A percentile compares a stretch with the other conserved stretches of the same genome.
Conservation (phyloP, 305 asterid species). For the Fraxinus sp. region DNA sequence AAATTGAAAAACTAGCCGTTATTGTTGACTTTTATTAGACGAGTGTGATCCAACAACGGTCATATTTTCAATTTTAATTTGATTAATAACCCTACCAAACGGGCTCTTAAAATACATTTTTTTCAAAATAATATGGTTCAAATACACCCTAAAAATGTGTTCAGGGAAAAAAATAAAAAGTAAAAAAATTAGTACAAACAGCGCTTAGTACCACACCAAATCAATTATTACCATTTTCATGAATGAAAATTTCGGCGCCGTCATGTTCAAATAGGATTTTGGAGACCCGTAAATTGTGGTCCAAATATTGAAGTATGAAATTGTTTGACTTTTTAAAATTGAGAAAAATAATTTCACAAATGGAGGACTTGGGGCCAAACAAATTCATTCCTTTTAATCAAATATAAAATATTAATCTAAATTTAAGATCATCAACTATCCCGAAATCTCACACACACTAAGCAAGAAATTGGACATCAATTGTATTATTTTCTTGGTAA, state of each 20-base stretch:
- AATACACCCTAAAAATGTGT: no score
- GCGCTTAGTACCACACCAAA: background rate
- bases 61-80: no score
- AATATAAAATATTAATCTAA: background rate
- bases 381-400: background rate
- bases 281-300: background rate
- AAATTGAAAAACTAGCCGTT: no score
- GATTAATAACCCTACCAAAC: no score
- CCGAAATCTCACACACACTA: background rate
- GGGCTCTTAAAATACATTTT: no score
- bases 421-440: background rate
- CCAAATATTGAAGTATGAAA: background rate
- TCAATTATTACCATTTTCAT: background rate
- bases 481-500: background rate
- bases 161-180: no score
- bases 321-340: background rate
- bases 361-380: background rate
- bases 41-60: no score
- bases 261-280: background rate
- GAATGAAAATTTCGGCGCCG: background rate
- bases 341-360: background rate
- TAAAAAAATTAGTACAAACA: background rate
- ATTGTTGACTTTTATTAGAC: no score
- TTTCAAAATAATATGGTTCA: no score
- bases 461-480: background rate